These are phyloP conservation scores for Neofusicoccum sp. DNA, from an alignment of 2,329 filamentous ascomycete genomes.

Conservation along the genomic window DNA sequence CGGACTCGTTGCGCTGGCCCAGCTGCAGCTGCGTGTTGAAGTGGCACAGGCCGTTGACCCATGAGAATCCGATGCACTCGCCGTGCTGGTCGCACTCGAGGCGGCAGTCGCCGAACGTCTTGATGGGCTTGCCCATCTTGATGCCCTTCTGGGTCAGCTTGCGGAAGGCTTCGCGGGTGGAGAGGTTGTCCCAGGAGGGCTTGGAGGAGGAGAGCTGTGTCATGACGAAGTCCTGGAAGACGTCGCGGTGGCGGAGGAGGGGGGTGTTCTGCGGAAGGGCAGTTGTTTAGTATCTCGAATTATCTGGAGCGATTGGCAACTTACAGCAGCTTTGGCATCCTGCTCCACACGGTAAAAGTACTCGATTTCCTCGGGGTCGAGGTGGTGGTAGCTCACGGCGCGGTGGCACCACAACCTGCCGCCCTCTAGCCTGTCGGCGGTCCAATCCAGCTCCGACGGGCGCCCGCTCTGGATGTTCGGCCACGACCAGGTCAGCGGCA, in stretches of 20 bases:
- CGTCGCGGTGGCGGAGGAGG: conserved; percentile 35
- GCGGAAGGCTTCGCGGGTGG: conserved; percentile 12
- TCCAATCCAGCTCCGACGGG: conserved; percentile 34
- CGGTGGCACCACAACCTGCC: conserved; percentile 50
- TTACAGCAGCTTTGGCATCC: conserved; percentile 33
- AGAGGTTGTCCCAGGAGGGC: conserved; percentile 36
- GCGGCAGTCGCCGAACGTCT: conserved; percentile 30
- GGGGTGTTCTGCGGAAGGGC: conserved; percentile 28
- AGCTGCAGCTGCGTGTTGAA: background rate
- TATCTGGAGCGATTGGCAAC: background rate
- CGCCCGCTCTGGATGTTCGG: conserved; percentile 49
- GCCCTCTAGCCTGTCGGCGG: conserved; percentile 14
- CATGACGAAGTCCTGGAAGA: conserved; percentile 34
- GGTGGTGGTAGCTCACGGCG: conserved; percentile 51
- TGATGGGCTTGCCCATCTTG: background rate
- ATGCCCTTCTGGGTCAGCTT: conserved; percentile 3
- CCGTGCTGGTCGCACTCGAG: conserved; percentile 33
- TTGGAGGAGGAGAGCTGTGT: conserved; percentile 28
- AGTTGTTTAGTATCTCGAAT: background rate
- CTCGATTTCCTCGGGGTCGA: conserved; percentile 43
- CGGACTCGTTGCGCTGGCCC: background rate
- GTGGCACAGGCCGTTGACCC: conserved; percentile 16
- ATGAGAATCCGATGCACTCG: conserved; percentile 37
- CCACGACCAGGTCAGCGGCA: conserved; percentile 48
- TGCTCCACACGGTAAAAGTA: conserved; percentile 48